Evolutionary conservation across 1,284 basidiomycete genomes (phyloP).

Genomic region (Limonomyces culmigenus): DNA sequence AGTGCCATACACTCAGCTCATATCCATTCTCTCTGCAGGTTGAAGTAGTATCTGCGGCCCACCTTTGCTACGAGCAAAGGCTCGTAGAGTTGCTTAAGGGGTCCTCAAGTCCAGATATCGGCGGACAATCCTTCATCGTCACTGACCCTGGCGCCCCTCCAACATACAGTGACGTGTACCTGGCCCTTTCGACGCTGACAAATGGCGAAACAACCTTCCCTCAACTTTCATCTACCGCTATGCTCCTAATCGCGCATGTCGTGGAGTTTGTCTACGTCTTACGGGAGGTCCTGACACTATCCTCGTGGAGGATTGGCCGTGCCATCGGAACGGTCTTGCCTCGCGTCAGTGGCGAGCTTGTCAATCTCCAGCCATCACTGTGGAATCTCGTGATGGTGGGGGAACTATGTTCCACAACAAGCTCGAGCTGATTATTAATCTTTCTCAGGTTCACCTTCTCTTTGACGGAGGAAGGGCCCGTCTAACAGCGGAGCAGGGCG

Average conservation of each 20-base stretch:
- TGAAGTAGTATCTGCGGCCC: constrained; percentile 54
- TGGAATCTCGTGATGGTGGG: constrained; percentile 40
- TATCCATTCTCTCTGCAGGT: constrained; percentile 12
- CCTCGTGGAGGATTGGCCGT: constrained; percentile 13
- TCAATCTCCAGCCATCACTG: constrained; percentile 53
- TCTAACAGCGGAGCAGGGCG: constrained; percentile 35
- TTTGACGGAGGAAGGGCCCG: constrained; percentile 58
- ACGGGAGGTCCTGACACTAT: constrained; percentile 19
- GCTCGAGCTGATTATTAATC: too few relatives aligned
- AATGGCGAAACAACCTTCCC: constrained; percentile 35
- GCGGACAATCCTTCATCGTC: constrained; percentile 49
- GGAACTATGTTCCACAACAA: too few relatives aligned
- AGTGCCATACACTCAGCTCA: not conserved
- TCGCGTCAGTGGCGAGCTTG: constrained; percentile 28
- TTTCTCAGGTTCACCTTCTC: too few relatives aligned
- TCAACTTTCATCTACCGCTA: constrained; percentile 30
- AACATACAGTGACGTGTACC: constrained; percentile 45
- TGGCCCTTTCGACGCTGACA: constrained; percentile 27
- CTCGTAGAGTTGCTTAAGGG: constrained; percentile 29
- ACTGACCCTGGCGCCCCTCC: constrained; percentile 43
- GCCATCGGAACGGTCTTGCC: constrained; percentile 26
- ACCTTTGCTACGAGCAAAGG: constrained; percentile 55
- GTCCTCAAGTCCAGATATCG: constrained; percentile 37
- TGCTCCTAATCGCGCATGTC: constrained; percentile 34
- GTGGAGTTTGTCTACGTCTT: constrained; percentile 37